phyloP scores from a whole-genome alignment of 2,329 filamentous ascomycete species.

The Nakataea oryzae region DNA sequence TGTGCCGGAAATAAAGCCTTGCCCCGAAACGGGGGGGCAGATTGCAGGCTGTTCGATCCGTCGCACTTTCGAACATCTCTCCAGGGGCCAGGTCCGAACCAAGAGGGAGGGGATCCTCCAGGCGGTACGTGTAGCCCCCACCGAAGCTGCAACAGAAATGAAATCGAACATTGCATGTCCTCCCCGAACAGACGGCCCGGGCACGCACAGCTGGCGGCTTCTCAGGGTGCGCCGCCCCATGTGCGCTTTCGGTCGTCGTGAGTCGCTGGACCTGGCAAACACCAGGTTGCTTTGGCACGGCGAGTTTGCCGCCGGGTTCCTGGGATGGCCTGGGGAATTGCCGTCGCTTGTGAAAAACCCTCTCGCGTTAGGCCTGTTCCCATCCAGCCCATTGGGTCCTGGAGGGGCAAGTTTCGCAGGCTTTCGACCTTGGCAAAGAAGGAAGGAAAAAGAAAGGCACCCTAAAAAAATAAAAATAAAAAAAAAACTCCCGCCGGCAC shows the following conservation, averaged over 20 bases:
- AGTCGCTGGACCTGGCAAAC: too few relatives aligned
- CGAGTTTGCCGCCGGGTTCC: not conserved
- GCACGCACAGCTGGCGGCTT: not conserved
- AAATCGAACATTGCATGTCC: too few relatives aligned
- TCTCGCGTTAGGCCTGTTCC: not conserved
- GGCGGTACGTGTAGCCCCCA: not conserved
- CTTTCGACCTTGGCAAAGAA: too few relatives aligned
- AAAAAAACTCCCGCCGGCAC: not conserved
- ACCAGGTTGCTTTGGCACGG: not conserved
- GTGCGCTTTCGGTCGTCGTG: too few relatives aligned
- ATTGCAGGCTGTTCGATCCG: not conserved
- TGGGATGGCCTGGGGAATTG: not conserved
- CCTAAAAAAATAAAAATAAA: too few relatives aligned
- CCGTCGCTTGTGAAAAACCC: not conserved
- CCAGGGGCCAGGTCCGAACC: not conserved
- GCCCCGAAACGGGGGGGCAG: not conserved
- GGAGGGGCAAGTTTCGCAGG: too few relatives aligned
- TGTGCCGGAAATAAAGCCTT: not conserved
- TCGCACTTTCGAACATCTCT: not conserved
- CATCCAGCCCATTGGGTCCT: not conserved
- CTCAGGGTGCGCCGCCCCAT: too few relatives aligned
- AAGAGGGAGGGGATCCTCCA: not conserved
- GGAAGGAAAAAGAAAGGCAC: too few relatives aligned
- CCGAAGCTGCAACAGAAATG: not conserved
- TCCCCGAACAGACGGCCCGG: not conserved